phyloP scores from a whole-genome alignment of 2,329 filamentous ascomycete genomes.

The Xylogone sp. region DNA sequence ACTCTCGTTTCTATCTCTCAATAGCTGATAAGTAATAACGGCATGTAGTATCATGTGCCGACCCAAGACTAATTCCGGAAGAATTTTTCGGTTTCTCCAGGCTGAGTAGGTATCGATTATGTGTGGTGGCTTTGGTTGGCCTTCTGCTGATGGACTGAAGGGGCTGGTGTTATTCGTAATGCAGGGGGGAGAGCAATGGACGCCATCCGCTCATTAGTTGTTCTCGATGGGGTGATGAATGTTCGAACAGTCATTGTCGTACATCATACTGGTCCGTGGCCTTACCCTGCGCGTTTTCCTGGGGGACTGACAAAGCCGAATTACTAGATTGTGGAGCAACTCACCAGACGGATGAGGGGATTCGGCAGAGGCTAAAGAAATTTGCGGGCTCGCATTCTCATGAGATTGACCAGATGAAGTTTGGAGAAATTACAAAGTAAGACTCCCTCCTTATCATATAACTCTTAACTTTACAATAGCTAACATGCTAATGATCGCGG shows the following conservation, averaged over 20 bases:
- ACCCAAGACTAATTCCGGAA: not conserved
- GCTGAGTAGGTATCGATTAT: not conserved
- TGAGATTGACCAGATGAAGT: not conserved
- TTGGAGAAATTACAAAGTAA: not conserved
- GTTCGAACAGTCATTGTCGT: not conserved
- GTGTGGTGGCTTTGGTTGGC: not conserved
- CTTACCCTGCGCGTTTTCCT: not conserved
- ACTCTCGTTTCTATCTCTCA: not conserved
- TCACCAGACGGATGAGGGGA: constrained; percentile 3
- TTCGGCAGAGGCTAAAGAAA: constrained; percentile 2
- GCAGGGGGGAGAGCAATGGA: not conserved
- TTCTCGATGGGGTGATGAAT: not conserved
- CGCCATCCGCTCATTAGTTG: not conserved
- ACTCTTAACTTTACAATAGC: not conserved
- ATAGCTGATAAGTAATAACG: not conserved
- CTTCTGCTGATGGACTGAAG: no score
- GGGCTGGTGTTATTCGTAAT: not conserved
- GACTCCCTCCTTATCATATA: no score
- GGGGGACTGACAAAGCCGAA: not conserved
- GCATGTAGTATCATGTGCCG: not conserved
- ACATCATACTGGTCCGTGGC: not conserved
- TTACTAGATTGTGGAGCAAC: constrained; percentile 10
- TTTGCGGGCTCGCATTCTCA: constrained; percentile 7
- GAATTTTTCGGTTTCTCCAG: not conserved
- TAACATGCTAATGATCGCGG: not conserved